Percentiles rank a stretch among this genome's conserved stretches.
Conservation (phyloP, 2,329 filamentous ascomycete species). For the Aureobasidium sp. region DNA sequence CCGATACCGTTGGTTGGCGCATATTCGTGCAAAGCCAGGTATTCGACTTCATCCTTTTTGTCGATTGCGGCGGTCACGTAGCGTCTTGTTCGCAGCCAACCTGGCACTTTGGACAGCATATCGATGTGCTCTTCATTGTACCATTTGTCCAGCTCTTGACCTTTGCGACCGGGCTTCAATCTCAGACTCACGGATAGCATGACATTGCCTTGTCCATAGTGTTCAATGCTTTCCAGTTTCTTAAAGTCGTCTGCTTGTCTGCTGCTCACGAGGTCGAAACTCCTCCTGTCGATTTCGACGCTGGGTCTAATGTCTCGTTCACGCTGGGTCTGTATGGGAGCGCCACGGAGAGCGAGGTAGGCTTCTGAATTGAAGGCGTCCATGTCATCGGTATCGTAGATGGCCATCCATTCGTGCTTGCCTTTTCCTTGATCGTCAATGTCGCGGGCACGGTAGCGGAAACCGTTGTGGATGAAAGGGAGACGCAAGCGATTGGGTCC, state of each 20-base stretch:
- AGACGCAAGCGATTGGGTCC: conserved; percentile 72
- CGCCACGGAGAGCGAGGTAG: conserved; percentile 59
- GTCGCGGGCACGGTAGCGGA: conserved; percentile 67
- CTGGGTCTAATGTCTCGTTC: conserved; percentile 40
- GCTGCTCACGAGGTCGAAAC: conserved; percentile 57
- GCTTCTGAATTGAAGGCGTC: conserved; percentile 58
- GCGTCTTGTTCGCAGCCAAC: conserved; percentile 67
- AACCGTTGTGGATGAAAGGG: conserved; percentile 65
- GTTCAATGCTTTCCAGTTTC: conserved; percentile 51
- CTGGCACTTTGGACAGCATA: conserved; percentile 64
- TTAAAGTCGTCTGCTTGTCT: conserved; percentile 48
- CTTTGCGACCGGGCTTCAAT: conserved; percentile 45
- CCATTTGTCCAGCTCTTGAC: conserved; percentile 58
- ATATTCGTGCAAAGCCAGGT: conserved; percentile 66
- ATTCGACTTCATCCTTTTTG: conserved; percentile 43
- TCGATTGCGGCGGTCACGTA: conserved; percentile 61
- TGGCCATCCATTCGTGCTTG: conserved; percentile 64
- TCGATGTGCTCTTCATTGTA: conserved; percentile 65
- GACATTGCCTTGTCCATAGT: conserved; percentile 51
- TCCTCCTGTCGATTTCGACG: conserved; percentile 59
- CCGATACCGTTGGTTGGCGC: conserved; percentile 57
- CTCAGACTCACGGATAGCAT: conserved; percentile 55
- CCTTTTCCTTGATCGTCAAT: conserved; percentile 31
- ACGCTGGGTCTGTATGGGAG: conserved; percentile 47
- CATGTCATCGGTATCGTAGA: conserved; percentile 76